Percentiles rank a stretch among this genome's conserved stretches.
Evolutionary conservation across 1,284 basidiomycete species (phyloP).

Genomic region (Naganishia cerealis): DNA sequence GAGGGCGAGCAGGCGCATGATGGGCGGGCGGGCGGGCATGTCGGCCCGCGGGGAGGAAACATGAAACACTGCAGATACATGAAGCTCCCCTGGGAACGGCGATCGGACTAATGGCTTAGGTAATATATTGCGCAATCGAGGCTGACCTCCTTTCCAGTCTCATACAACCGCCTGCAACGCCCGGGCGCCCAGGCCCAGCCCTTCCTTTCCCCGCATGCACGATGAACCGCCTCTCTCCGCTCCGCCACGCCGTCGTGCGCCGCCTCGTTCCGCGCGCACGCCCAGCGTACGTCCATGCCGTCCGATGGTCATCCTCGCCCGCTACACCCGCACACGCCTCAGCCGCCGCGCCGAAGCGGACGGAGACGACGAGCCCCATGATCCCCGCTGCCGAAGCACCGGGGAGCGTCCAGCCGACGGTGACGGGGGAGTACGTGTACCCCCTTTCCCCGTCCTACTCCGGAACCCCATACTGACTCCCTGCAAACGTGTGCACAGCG

Average conservation of each 20-base stretch:
- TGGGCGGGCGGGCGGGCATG: not conserved
- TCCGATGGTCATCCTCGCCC: constrained; percentile 1
- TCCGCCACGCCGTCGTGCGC: not conserved
- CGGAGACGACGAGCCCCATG: constrained; percentile 26
- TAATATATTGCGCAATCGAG: not conserved
- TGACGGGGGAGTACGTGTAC: constrained; percentile 2
- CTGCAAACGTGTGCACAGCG: constrained; percentile 51
- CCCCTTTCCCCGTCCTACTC: not conserved
- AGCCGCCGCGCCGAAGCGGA: no score
- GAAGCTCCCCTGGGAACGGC: not conserved
- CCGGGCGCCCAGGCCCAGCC: no score
- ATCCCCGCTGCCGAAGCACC: constrained; percentile 27
- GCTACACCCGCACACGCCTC: no score
- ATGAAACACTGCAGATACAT: not conserved
- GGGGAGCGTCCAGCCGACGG: constrained; percentile 10
- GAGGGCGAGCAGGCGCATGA: not conserved
- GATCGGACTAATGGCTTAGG: constrained; percentile 5
- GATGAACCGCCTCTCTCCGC: constrained; percentile 1
- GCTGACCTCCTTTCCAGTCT: not conserved
- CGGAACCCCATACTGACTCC: not conserved
- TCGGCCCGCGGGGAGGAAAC: not conserved
- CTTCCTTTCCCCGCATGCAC: no score
- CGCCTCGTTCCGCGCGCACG: not conserved
- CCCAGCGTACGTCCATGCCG: not conserved
- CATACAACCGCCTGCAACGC: no score